Conservation (phyloP, 2,329 filamentous ascomycete species). For the Neonectria hederae region DNA sequence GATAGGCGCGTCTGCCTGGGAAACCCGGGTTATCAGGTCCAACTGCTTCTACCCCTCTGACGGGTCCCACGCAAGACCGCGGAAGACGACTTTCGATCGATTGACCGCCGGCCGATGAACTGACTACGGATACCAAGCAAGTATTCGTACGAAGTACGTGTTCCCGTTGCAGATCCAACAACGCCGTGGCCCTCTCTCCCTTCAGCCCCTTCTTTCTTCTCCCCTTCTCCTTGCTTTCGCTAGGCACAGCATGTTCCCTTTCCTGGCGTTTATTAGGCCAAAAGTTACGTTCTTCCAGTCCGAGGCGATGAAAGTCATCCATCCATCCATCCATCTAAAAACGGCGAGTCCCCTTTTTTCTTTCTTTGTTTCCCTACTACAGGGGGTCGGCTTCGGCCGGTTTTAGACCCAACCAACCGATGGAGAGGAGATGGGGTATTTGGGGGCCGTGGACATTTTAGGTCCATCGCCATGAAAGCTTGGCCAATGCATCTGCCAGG, state of each 20-base stretch:
- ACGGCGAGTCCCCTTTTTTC: slow-evolving; percentile 5
- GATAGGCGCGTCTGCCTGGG: background rate
- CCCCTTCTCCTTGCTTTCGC: background rate
- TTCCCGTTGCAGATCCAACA: background rate
- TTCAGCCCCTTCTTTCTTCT: too few species aligned
- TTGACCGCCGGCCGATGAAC: background rate
- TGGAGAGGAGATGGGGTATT: background rate
- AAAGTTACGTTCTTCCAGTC: background rate
- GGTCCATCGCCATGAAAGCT: slow-evolving; percentile 34
- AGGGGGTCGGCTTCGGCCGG: slow-evolving; percentile 6
- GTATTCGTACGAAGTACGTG: background rate
- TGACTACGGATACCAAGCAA: background rate
- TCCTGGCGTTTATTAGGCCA: background rate
- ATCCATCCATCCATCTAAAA: background rate
- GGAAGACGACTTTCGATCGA: background rate
- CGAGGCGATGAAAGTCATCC: background rate
- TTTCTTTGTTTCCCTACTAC: too few species aligned
- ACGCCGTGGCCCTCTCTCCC: background rate
- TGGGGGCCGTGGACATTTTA: slow-evolving; percentile 28
- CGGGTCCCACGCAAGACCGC: background rate
- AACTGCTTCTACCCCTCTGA: background rate
- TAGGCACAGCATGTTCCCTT: slow-evolving; percentile 7
- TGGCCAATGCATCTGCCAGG: slow-evolving; percentile 36
- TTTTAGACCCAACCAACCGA: slow-evolving; percentile 10
- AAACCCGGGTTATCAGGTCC: background rate